Evolutionary conservation across 768 basidiomycete species (phyloP).

Genomic region (Boletus rubropictus): DNA sequence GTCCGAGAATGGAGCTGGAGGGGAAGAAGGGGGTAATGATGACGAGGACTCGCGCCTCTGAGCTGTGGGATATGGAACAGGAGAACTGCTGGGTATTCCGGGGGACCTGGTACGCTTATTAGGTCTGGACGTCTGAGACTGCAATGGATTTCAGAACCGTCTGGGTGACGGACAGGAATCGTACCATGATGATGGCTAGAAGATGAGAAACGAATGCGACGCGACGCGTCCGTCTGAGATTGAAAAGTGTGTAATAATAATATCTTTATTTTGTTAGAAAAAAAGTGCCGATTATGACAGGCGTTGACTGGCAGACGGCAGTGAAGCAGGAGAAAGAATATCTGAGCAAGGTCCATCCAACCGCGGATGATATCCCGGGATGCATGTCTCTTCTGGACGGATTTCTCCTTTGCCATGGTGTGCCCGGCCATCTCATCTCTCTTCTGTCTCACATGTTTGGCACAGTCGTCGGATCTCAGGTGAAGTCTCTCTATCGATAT

Average conservation of each 20-base stretch:
- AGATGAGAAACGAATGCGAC: constrained; percentile 32
- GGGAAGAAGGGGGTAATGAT: constrained; percentile 82
- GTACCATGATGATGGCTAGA: constrained; percentile 35
- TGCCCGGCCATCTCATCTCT: constrained; percentile 1
- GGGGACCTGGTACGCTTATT: constrained; percentile 60
- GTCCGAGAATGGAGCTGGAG: constrained; percentile 78
- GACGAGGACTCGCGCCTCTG: constrained; percentile 57
- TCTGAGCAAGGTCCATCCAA: constrained; percentile 63
- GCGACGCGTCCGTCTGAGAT: constrained; percentile 44
- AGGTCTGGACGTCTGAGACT: constrained; percentile 46
- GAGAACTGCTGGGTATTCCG: constrained; percentile 44
- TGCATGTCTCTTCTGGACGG: constrained; percentile 74
- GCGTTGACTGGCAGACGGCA: constrained; percentile 45
- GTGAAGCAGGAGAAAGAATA: constrained; percentile 66
- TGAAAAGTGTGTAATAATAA: constrained; percentile 33
- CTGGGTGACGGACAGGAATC: constrained; percentile 1
- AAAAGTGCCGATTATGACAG: constrained; percentile 29
- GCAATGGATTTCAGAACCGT: neutral
- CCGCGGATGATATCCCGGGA: constrained; percentile 71
- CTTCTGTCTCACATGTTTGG: constrained; percentile 9
- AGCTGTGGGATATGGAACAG: constrained; percentile 39
- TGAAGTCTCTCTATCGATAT: constrained; percentile 82
- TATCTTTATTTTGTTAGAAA: neutral
- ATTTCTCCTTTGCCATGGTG: constrained; percentile 68
- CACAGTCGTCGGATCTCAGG: constrained; percentile 71